Conservation (phyloP, 1,139 yeast species). For the Hansenula lynferdii region DNA sequence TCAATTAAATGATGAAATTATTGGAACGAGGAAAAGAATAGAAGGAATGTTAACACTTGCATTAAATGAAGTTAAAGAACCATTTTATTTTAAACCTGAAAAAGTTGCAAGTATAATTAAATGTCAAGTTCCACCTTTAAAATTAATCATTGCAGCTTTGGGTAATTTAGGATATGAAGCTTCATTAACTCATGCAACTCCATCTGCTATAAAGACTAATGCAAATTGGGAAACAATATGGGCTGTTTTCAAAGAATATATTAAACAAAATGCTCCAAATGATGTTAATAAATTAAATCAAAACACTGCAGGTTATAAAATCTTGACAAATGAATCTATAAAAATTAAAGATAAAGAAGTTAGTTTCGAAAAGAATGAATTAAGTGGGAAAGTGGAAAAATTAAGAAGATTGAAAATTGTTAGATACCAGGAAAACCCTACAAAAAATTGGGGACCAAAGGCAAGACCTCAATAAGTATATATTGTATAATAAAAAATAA, state of each 20-base stretch:
- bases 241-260: slow-evolving; percentile 68
- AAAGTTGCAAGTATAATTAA: slow-evolving; percentile 70
- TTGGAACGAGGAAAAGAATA: slow-evolving; percentile 78
- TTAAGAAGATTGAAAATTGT: slow-evolving; percentile 76
- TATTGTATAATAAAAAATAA: neutral
- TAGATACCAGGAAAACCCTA: slow-evolving; percentile 87
- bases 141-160: slow-evolving; percentile 69
- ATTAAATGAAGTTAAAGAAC: slow-evolving; percentile 58
- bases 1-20: slow-evolving; percentile 44
- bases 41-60: slow-evolving; percentile 93
- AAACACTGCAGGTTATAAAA: slow-evolving; percentile 61
- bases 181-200: slow-evolving; percentile 84
- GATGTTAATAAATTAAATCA: slow-evolving; percentile 38
- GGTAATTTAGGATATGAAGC: slow-evolving; percentile 79
- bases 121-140: slow-evolving; percentile 79
- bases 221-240: slow-evolving; percentile 83
- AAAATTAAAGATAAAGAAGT: slow-evolving; percentile 27
- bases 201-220: slow-evolving; percentile 81
- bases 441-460: slow-evolving; percentile 96
- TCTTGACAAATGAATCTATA: slow-evolving; percentile 38
- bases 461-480: slow-evolving; percentile 47
- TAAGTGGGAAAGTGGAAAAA: slow-evolving; percentile 48
- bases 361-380: slow-evolving; percentile 52
- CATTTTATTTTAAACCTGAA: slow-evolving; percentile 82
- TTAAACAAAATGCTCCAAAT: slow-evolving; percentile 38